Evolutionary conservation across 2,329 filamentous ascomycete genomes (phyloP), one percentile per base, ranked within the genome.

Genomic region (Sporothrix pallida): DNA sequence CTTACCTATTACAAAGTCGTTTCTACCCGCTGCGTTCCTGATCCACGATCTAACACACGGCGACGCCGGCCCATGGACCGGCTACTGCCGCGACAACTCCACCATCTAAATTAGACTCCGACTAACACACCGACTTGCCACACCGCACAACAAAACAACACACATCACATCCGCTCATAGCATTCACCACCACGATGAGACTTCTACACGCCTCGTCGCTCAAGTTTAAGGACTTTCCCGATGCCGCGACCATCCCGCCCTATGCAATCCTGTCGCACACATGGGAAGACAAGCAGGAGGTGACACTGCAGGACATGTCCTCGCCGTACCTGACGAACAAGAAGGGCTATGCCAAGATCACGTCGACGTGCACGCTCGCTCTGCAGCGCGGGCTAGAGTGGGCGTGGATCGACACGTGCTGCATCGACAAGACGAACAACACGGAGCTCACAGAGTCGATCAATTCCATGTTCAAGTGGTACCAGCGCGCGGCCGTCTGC

Each of bases 211-310:
- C 75, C 1, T 20, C 20, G 3, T 74, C 75, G n/a, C 70, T 76
- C 26, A 70, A 74, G 48, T 74, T 77, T 37, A 46, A 65, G 23
- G 52, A 69, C 23, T 76, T 76, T n/a, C 17, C 63, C 17, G 69
- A 74, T 26, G 58, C 68, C 3, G 65, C 65, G 6, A 50, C 23
- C 9, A 50, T 73, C 23, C 72, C 71, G 37, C 52, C 52, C 17
- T 76, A 76, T 62, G 75, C 75, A 13, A 76, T 76, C 58, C 73
- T 77, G 13, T 76, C 75, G 26, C 76, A 77, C 72, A 77, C 75
- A 1, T 77, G 75, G 75, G 62, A 65, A 1, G 70, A 75, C 13
- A 73, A 74, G 10, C 73, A 76, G 12, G 77, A 78, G 54, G 75
- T 77, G 48, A 73, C 73, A 1, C 76, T 78, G 60, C 69, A 76